Evolutionary conservation across 2,329 filamentous ascomycete species (phyloP).

Genomic region (Microcera coccophila): DNA sequence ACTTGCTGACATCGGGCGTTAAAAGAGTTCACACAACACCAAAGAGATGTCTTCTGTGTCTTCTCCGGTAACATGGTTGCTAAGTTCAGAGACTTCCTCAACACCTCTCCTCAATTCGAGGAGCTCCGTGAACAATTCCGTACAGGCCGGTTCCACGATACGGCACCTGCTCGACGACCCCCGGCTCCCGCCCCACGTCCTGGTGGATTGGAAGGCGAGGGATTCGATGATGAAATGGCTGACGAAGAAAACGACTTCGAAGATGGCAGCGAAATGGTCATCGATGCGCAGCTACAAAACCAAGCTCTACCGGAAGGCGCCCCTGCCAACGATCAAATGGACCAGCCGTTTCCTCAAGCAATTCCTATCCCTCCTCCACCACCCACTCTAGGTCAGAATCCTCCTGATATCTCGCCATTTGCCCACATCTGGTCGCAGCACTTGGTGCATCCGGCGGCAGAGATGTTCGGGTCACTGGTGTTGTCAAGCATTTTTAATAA

Average conservation of each 20-base stretch:
- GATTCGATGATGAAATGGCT: constrained; percentile 41
- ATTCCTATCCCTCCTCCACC: constrained; percentile 29
- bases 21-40: constrained; percentile 87
- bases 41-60: constrained; percentile 93
- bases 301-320: constrained; percentile 14
- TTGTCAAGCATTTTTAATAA: constrained; percentile 30
- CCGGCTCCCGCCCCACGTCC: constrained; percentile 5
- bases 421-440: constrained; percentile 17
- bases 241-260: constrained; percentile 46
- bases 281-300: constrained; percentile 32
- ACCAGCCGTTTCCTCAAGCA: constrained; percentile 16
- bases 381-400: constrained; percentile 22
- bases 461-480: constrained; percentile 17
- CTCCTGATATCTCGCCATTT: constrained; percentile 18
- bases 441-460: constrained; percentile 14
- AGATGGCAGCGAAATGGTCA: constrained; percentile 37
- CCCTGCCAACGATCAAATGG: constrained; percentile 9
- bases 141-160: constrained; percentile 3
- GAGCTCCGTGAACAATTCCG: constrained; percentile 36
- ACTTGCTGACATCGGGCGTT: constrained; percentile 22
- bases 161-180: background rate
- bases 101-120: constrained; percentile 49
- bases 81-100: constrained; percentile 74
- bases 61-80: constrained; percentile 86
- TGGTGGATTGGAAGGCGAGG: constrained; percentile 30